A percentile compares a stretch with the other conserved stretches of the same genome.
Conservation (phyloP, 176 grass and related monocot genomes). For the Chloris gayana region DNA sequence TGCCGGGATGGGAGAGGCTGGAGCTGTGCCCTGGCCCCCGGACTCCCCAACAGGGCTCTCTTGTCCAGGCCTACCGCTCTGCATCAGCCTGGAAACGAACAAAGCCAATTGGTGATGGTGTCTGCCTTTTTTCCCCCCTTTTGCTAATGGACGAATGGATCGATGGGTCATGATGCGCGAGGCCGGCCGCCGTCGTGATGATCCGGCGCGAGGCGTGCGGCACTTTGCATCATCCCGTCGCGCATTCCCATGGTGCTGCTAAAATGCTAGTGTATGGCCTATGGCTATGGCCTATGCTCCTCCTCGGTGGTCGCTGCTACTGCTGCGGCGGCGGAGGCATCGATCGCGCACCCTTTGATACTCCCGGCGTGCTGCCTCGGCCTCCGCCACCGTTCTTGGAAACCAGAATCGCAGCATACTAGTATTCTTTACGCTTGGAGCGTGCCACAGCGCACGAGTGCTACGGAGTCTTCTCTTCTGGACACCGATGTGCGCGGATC, state of each 20-base stretch:
- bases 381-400: not conserved
- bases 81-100: not conserved
- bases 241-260: slow-evolving; percentile 29
- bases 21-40: not conserved
- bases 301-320: not conserved
- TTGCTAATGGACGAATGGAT: not conserved
- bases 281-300: not conserved
- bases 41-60: not conserved
- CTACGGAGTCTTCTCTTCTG: not conserved
- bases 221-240: slow-evolving; percentile 36
- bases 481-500: not conserved
- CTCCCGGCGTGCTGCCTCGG: not conserved
- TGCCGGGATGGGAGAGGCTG: not conserved
- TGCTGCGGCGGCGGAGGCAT: not conserved
- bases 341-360: slow-evolving; percentile 2
- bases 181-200: not conserved
- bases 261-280: not conserved
- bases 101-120: not conserved
- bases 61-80: not conserved
- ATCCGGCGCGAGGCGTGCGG: slow-evolving; percentile 28
- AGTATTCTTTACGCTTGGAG: too few species aligned
- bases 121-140: not conserved
- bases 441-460: too few species aligned
- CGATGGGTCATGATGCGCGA: slow-evolving; percentile 5
- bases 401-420: not conserved